Base-by-base conservation (phyloP, 768 basidiomycete genomes). In the Trametes sanguinea region DNA sequence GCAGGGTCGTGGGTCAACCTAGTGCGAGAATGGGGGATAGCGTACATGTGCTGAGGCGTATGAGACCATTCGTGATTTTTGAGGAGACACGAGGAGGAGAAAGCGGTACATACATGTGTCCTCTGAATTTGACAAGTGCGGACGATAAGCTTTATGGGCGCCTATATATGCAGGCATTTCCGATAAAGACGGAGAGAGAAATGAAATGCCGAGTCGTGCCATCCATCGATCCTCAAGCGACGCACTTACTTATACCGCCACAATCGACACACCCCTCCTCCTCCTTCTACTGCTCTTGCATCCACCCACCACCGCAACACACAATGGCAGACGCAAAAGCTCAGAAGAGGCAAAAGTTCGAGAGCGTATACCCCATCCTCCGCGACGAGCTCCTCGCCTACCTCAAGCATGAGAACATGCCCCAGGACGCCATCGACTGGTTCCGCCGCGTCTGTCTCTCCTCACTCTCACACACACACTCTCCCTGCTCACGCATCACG, bases 351-450 rank as follows among this genome's bases (percentile, higher is more conserved):
- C 74, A 74, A 6, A 83, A 81, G 56, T 98, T 98, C 76, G 82
- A 90, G 68, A 80, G 71, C 33, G 89, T 90, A 4, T 98, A 87
- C 76, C 78, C 79, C 11, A 74, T 78, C 64, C 84, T 98, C 65
- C 84, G 87, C 17, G 84, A 90, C 60, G 94, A 96, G 76, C 81
- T 98, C 14, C 73, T 95, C 61, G 82, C 76, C 3, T 82, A 89
- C 69, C 78, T 93, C 67, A 79, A 81, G 54, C 76, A 76, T 11
- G 82, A 92, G 69, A 84, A 85, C 4, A 92, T 98, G 86, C 94
- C 96, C 3, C 64, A 79, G 40, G 94, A 95, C 56, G 94, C 91
- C 1, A 74, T 89, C 35, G 85, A 89, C 48, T 98, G 94, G 94
- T 98, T 85, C 74, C 80, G 82, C 66, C 82, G 83, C 64, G 95